Evolutionary conservation across 352 stramenopile species (phyloP).

Genomic region (Pythium plurisporium): DNA sequence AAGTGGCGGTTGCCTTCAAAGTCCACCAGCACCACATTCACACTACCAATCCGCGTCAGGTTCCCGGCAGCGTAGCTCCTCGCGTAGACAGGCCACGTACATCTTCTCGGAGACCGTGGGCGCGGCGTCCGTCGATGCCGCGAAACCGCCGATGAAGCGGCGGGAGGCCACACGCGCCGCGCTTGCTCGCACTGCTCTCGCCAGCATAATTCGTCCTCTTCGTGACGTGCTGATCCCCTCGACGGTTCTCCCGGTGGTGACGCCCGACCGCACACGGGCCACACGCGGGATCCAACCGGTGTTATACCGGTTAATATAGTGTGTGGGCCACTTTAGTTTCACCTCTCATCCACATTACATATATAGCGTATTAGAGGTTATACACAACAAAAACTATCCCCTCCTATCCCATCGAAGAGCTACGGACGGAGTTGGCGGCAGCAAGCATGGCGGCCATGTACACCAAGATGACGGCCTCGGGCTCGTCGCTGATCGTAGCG

Average conservation of each 20-base stretch:
- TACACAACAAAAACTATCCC: background rate
- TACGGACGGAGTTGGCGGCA: too few relatives aligned
- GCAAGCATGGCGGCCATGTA: conserved; percentile 34
- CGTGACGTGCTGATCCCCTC: conserved; percentile 7
- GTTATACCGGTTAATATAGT: background rate
- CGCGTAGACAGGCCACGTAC: conserved; percentile 19
- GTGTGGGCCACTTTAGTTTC: too few relatives aligned
- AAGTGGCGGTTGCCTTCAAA: conserved; percentile 86
- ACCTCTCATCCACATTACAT: conserved; percentile 4
- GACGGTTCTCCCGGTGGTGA: background rate
- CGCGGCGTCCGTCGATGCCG: conserved; percentile 13
- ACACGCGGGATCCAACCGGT: conserved; percentile 18
- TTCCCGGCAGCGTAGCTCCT: too few relatives aligned
- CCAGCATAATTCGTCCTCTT: conserved; percentile 21
- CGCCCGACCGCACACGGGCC: conserved; percentile 11
- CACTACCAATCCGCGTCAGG: too few relatives aligned
- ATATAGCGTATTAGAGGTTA: conserved; percentile 7
- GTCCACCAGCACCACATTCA: conserved; percentile 84
- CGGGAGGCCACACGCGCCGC: conserved; percentile 19
- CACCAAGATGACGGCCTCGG: conserved; percentile 47
- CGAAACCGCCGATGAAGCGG: conserved; percentile 33
- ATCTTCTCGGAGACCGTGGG: conserved; percentile 33
- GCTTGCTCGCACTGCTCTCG: conserved; percentile 27
- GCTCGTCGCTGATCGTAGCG: conserved; percentile 45
- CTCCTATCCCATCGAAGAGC: background rate